Base-by-base conservation (phyloP, 2,329 filamentous ascomycete genomes). In the Tolypocladium ophioglossoides region DNA sequence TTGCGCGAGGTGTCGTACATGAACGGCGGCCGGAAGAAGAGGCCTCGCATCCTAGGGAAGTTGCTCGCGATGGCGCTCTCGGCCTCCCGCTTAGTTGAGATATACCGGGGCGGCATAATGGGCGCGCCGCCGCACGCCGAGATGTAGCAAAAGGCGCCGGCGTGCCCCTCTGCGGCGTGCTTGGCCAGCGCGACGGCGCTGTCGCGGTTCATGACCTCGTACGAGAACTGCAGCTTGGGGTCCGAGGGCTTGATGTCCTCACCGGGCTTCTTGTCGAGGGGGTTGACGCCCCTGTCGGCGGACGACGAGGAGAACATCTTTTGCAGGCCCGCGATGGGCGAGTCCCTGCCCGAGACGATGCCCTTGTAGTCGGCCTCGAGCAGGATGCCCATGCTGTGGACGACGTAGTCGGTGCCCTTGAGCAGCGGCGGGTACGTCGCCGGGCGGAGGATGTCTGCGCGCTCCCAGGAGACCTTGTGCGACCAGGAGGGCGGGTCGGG, bases 281-380 rank as follows among this genome's bases (percentile, higher is more conserved):
- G 89, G 68, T 95, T 88, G 53, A 74, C 78, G 53, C 82, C 82
- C 54, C 83, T 80, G 64, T 72, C 76, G 37, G 85, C 76, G 37
- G 86, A 86, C 2, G 79, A 78, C 1, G 82, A 68, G 52, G 84
- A 83, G 68, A 97, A 95, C 30, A 90, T 89, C 63, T 86, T 85
- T 58, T 82, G 81, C 16, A 99, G 74, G 1, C 90, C 92, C 8
- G 83, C 72, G 52, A 95, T 72, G n/a, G 90, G 84, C 0, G 88
- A 90, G 64, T 96, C 91, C 56, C 82, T 84, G 51, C 94, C 94
- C 22, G 84, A 86, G 30, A 99, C 68, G 18, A 96, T 86, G 61
- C 87, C 88, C 73, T 99, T 99, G 82, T 99, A 99, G 75, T 99
- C 94, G 51, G 91, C 91, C 75, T 99, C 94, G 11, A 99, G 82